These are phyloP conservation scores for Verbena officinalis DNA, from an alignment of 257 asterid species.

Conservation along the genomic window DNA sequence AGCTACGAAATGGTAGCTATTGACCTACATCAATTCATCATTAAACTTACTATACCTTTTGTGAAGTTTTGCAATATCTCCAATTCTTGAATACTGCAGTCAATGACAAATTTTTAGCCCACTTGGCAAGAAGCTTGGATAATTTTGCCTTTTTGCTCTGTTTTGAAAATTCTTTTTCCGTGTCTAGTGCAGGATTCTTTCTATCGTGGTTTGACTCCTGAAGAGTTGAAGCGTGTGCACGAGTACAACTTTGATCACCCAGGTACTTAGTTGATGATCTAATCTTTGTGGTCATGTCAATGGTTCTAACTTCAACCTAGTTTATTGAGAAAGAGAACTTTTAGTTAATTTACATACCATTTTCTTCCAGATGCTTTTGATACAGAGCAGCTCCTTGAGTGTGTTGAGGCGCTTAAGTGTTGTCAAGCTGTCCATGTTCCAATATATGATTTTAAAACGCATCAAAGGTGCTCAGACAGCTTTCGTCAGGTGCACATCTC, in stretches of 20 bases:
- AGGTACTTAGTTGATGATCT: constrained; percentile 46
- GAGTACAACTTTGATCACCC: constrained; percentile 99
- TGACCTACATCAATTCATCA: neutral
- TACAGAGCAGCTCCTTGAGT: constrained; percentile 96
- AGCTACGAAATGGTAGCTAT: neutral
- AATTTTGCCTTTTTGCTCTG: neutral
- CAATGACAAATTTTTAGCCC: neutral
- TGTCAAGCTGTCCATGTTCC: constrained; percentile 93
- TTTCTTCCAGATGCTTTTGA: constrained; percentile 88
- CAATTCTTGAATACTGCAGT: neutral
- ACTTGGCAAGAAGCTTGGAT: neutral
- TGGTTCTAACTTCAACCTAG: constrained; percentile 20
- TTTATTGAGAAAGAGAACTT: neutral
- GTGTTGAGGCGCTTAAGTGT: constrained; percentile 62
- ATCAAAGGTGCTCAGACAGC: constrained; percentile 82
- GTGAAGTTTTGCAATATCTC: neutral
- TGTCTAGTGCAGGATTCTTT: constrained; percentile 78
- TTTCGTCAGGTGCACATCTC: constrained; percentile 77
- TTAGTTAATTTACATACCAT: constrained; percentile 10
- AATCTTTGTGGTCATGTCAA: neutral
- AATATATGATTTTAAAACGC: constrained; percentile 90
- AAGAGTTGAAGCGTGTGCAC: constrained; percentile 73
- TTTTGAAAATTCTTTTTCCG: constrained; percentile 5
- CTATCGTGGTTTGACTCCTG: constrained; percentile 89
- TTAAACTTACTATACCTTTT: neutral